Conservation (phyloP, 2,329 filamentous ascomycete species). For the Colletotrichum magnum region DNA sequence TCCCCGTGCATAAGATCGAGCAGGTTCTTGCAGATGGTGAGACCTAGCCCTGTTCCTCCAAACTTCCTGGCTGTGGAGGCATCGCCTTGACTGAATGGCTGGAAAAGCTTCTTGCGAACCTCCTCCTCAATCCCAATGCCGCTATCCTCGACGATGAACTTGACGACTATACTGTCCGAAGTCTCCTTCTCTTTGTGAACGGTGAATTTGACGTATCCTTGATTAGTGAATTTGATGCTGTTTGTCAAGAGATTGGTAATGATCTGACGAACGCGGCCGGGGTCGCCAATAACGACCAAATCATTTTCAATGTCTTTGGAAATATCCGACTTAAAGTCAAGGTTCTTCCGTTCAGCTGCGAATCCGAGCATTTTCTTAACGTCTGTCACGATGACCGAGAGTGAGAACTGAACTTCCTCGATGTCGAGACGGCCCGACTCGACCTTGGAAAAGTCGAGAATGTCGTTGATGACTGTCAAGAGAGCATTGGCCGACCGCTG, state of each 20-base stretch:
- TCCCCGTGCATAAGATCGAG: slow-evolving; percentile 84
- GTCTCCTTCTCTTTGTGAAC: slow-evolving; percentile 76
- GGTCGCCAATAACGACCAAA: slow-evolving; percentile 88
- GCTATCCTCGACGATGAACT: slow-evolving; percentile 82
- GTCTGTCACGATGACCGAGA: slow-evolving; percentile 81
- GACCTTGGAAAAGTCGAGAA: slow-evolving; percentile 90
- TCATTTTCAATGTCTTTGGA: slow-evolving; percentile 74
- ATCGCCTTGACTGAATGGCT: slow-evolving; percentile 86
- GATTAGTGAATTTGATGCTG: slow-evolving; percentile 81
- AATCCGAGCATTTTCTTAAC: slow-evolving; percentile 91
- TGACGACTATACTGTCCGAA: slow-evolving; percentile 74
- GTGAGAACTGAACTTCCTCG: slow-evolving; percentile 84
- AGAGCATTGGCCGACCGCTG: slow-evolving; percentile 85
- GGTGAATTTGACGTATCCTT: slow-evolving; percentile 77
- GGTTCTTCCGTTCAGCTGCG: slow-evolving; percentile 83
- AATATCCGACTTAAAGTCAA: slow-evolving; percentile 79
- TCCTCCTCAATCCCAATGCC: slow-evolving; percentile 87
- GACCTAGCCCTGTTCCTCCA: slow-evolving; percentile 82
- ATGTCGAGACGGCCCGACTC: slow-evolving; percentile 84
- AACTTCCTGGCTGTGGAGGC: slow-evolving; percentile 84
- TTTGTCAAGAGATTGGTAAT: slow-evolving; percentile 85
- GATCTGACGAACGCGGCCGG: slow-evolving; percentile 86
- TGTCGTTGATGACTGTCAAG: slow-evolving; percentile 91
- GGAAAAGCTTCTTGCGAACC: slow-evolving; percentile 80
- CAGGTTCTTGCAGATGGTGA: slow-evolving; percentile 86